Percentiles rank a stretch among this genome's conserved stretches.
Conservation (phyloP, 169 alveolate species). For the Cryptosporidium sp. region DNA sequence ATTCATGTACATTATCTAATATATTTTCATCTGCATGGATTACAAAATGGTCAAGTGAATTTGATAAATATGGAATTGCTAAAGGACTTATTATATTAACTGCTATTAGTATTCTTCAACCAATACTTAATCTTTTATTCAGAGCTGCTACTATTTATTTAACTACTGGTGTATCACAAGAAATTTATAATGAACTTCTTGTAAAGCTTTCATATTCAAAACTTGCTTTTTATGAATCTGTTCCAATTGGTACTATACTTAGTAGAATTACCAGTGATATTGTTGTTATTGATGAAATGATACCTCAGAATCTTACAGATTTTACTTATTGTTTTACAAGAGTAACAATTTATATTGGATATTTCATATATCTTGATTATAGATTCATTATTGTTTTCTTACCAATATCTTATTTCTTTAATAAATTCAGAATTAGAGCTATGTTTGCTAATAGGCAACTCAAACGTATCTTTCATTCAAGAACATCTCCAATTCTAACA, state of each 20-base stretch:
- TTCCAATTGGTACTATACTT: conserved; percentile 77
- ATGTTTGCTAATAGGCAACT: conserved; percentile 49
- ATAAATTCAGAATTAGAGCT: conserved; percentile 29
- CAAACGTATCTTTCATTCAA: conserved; percentile 54
- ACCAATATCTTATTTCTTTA: conserved; percentile 20
- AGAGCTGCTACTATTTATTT: conserved; percentile 21
- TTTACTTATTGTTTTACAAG: conserved; percentile 27
- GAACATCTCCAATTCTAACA: conserved; percentile 55
- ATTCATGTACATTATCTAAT: conserved; percentile 30
- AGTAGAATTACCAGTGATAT: conserved; percentile 77
- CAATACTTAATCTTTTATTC: conserved; percentile 40
- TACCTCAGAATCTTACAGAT: conserved; percentile 64
- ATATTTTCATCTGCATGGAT: conserved; percentile 53
- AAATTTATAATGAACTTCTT: conserved; percentile 59
- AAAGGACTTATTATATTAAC: conserved; percentile 23
- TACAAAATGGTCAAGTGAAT: conserved; percentile 38
- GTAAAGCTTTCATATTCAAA: conserved; percentile 56
- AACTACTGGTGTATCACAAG: conserved; percentile 20
- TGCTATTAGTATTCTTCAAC: conserved; percentile 36
- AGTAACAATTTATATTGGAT: conserved; percentile 59
- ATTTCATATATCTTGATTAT: conserved; percentile 49
- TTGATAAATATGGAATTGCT: conserved; percentile 7
- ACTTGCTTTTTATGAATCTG: conserved; percentile 60
- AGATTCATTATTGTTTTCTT: conserved; percentile 32
- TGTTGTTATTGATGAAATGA: conserved; percentile 67